Conservation (phyloP, 768 basidiomycete species). For the Leccinum longicurvipes region DNA sequence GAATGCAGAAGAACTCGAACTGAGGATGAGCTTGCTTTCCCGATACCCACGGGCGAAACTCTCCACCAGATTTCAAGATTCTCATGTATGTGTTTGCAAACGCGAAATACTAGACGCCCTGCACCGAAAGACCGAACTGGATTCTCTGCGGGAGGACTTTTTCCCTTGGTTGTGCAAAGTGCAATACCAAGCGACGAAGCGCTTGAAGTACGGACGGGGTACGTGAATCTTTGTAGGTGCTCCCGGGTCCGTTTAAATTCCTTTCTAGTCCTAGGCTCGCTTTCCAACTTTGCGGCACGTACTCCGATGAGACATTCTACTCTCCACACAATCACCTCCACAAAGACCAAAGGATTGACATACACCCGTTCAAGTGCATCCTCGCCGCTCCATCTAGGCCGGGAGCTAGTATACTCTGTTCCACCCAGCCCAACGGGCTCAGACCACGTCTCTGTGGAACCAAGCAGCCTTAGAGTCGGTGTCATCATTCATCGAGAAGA, state of each 20-base stretch:
- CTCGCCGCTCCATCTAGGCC: conserved; percentile 23
- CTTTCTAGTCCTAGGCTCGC: conserved; percentile 43
- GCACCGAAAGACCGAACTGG: conserved; percentile 63
- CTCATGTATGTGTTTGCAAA: conserved; percentile 89
- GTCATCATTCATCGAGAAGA: conserved; percentile 54
- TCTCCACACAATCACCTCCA: conserved; percentile 28
- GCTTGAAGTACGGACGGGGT: conserved; percentile 59
- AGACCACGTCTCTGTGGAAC: conserved; percentile 33
- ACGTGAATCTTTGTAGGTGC: conserved; percentile 11
- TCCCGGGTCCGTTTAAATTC: not conserved
- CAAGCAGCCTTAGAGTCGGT: conserved; percentile 59
- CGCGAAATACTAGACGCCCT: conserved; percentile 70
- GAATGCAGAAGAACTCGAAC: conserved; percentile 66
- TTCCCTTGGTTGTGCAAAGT: conserved; percentile 90
- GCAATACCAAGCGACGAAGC: conserved; percentile 65
- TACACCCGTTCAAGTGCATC: conserved; percentile 8
- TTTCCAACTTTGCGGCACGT: conserved; percentile 44
- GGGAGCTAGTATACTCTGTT: conserved; percentile 36
- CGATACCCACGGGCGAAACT: conserved; percentile 74
- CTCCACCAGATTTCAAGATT: conserved; percentile 70
- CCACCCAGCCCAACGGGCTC: conserved; percentile 44
- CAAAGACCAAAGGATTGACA: conserved; percentile 14
- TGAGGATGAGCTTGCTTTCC: conserved; percentile 73
- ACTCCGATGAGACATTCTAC: conserved; percentile 55
- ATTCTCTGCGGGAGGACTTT: conserved; percentile 87